A percentile compares a stretch with the other conserved stretches of the same genome.
Conservation (phyloP, 1,284 basidiomycete genomes). For the Violaceomyces palustris region DNA sequence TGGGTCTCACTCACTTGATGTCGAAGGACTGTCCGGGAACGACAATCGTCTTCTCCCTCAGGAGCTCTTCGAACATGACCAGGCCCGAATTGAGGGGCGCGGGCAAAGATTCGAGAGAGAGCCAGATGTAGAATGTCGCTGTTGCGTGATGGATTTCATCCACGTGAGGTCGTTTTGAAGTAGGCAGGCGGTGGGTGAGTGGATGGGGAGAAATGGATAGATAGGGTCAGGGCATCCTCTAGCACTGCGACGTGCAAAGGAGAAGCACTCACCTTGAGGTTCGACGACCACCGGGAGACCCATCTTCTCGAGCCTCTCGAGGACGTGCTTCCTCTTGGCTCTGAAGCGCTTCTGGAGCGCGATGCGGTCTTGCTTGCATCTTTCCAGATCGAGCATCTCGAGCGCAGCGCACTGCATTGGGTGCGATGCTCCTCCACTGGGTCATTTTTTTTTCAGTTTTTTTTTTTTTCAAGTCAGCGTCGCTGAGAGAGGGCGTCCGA, state of each 20-base stretch:
- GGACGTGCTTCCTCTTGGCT: slow-evolving; percentile 80
- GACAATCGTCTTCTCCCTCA: slow-evolving; percentile 83
- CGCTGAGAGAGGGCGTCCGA: too few species aligned
- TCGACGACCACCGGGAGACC: slow-evolving; percentile 27
- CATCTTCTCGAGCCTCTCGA: slow-evolving; percentile 71
- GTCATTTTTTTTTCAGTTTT: too few species aligned
- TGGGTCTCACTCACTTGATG: slow-evolving; percentile 19
- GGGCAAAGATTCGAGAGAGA: slow-evolving; percentile 72
- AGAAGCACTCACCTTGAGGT: slow-evolving; percentile 15
- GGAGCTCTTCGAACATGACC: slow-evolving; percentile 88
- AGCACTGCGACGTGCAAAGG: neutral
- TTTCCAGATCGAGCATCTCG: slow-evolving; percentile 54
- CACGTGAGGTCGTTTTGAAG: too few species aligned
- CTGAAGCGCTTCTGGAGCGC: slow-evolving; percentile 68
- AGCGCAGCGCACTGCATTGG: slow-evolving; percentile 42
- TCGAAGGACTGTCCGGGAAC: slow-evolving; percentile 76
- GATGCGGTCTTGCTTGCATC: slow-evolving; percentile 67
- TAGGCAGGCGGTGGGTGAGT: too few species aligned
- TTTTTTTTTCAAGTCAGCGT: too few species aligned
- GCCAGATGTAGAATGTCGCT: slow-evolving; percentile 77
- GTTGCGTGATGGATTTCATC: too few species aligned
- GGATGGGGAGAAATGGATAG: too few species aligned
- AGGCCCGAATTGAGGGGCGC: slow-evolving; percentile 79
- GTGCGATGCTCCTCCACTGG: slow-evolving; percentile 34
- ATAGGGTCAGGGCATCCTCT: neutral